Percentiles rank a stretch among this genome's conserved stretches.
phyloP scores from a whole-genome alignment of 805 yeast species.

The Myxozyma lipomycoides region DNA sequence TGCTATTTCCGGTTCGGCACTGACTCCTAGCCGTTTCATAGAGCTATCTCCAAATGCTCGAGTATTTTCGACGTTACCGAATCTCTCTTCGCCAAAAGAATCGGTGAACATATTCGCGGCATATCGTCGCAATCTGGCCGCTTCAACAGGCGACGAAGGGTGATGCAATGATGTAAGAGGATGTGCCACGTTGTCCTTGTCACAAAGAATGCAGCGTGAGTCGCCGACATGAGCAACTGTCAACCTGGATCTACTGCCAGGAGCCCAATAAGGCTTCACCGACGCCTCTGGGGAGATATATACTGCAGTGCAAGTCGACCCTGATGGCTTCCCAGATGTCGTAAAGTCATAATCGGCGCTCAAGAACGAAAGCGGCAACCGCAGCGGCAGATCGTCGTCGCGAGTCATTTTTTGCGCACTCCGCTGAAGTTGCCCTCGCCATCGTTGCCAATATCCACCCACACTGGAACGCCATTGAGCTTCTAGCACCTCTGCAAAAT shows the following conservation, averaged over 20 bases:
- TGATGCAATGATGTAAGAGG: slow-evolving; percentile 78
- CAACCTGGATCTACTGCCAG: slow-evolving; percentile 61
- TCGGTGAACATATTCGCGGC: slow-evolving; percentile 68
- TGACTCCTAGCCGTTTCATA: slow-evolving; percentile 77
- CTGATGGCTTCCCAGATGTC: slow-evolving; percentile 40
- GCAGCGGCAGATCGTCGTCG: slow-evolving; percentile 54
- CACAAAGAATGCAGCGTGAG: slow-evolving; percentile 82
- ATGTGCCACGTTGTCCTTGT: slow-evolving; percentile 72
- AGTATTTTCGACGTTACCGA: slow-evolving; percentile 80
- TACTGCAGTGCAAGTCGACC: slow-evolving; percentile 72
- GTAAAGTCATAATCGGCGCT: slow-evolving; percentile 59
- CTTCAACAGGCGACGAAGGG: slow-evolving; percentile 77
- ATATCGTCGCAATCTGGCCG: slow-evolving; percentile 62
- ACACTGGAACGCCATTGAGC: slow-evolving; percentile 54
- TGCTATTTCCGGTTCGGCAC: slow-evolving; percentile 86
- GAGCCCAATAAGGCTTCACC: slow-evolving; percentile 50
- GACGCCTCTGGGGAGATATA: slow-evolving; percentile 42
- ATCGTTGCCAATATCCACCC: slow-evolving; percentile 82
- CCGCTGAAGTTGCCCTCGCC: slow-evolving; percentile 50
- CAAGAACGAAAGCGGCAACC: slow-evolving; percentile 63
- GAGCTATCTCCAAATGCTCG: slow-evolving; percentile 86
- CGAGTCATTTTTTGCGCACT: slow-evolving; percentile 35
- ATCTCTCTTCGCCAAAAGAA: slow-evolving; percentile 89
- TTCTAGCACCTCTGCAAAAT: slow-evolving; percentile 44
- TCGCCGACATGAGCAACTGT: slow-evolving; percentile 91